phyloP scores from a whole-genome alignment of 352 stramenopile species.

The Globisporangium alternatum region DNA sequence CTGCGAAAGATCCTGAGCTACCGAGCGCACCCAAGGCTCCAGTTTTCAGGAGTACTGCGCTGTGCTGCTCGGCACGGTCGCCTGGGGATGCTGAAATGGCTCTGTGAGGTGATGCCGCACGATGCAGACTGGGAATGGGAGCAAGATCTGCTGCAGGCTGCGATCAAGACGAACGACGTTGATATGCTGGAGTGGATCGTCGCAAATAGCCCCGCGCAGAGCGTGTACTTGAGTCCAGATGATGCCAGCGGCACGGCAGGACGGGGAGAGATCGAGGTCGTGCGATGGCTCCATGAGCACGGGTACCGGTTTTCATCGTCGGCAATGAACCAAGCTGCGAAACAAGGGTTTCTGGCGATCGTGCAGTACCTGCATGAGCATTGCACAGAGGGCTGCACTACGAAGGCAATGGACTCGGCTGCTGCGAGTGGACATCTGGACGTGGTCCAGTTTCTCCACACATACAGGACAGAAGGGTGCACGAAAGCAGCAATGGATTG shows the following conservation, averaged over 20 bases:
- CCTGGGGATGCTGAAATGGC: background rate
- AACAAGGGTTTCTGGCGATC: slow-evolving; percentile 1
- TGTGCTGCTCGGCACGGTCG: background rate
- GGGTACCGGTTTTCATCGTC: background rate
- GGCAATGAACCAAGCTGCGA: background rate
- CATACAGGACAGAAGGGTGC: background rate
- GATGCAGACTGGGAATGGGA: slow-evolving; percentile 5
- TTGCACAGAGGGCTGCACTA: slow-evolving; percentile 1
- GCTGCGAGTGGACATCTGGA: background rate
- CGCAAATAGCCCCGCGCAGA: background rate
- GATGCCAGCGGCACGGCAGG: background rate
- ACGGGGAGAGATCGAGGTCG: background rate
- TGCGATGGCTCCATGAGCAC: slow-evolving; percentile 6
- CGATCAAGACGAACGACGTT: background rate
- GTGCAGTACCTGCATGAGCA: slow-evolving; percentile 1
- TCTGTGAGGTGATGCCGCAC: slow-evolving; percentile 1
- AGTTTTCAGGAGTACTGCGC: background rate
- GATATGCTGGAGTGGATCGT: slow-evolving; percentile 4
- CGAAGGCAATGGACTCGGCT: slow-evolving; percentile 3
- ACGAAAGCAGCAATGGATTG: slow-evolving; percentile 9
- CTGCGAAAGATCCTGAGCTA: slow-evolving; percentile 4
- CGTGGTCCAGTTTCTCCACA: background rate
- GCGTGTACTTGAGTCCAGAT: background rate
- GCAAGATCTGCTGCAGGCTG: slow-evolving; percentile 2
- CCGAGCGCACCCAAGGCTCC: background rate